phyloP scores from a whole-genome alignment of 2,329 filamentous ascomycete species.

The Paecilomyces fulvus region DNA sequence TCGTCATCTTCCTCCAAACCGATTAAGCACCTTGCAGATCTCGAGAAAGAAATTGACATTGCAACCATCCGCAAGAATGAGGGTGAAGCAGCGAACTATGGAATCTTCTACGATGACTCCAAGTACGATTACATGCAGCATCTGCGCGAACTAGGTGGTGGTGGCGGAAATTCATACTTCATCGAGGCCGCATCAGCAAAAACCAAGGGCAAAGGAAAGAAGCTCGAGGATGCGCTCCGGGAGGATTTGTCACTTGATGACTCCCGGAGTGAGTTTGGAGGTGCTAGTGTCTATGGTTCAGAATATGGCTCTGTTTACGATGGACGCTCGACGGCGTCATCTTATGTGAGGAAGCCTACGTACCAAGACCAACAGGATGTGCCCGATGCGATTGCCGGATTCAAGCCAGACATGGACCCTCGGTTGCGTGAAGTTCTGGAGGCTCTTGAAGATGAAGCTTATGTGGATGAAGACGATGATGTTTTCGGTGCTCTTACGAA shows the following conservation, averaged over 20 bases:
- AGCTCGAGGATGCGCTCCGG: conserved; percentile 75
- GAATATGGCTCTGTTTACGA: conserved; percentile 31
- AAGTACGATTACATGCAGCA: conserved; percentile 99
- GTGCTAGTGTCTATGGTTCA: conserved; percentile 29
- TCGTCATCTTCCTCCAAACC: conserved; percentile 33
- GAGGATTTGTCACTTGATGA: conserved; percentile 44
- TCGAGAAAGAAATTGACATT: conserved; percentile 65
- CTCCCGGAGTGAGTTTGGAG: conserved; percentile 14
- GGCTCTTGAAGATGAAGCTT: conserved; percentile 90
- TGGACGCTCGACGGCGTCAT: conserved; percentile 48
- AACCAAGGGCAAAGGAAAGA: conserved; percentile 60
- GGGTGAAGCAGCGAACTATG: conserved; percentile 89
- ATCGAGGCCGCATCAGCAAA: conserved; percentile 60
- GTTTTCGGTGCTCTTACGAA: conserved; percentile 66
- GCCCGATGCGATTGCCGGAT: conserved; percentile 83
- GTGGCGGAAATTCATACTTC: conserved; percentile 65
- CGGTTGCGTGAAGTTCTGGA: conserved; percentile 82
- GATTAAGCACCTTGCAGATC: conserved; percentile 63
- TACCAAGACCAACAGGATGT: conserved; percentile 93
- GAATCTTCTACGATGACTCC: conserved; percentile 89
- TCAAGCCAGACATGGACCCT: conserved; percentile 97
- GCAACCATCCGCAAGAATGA: conserved; percentile 72
- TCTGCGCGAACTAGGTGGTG: conserved; percentile 74
- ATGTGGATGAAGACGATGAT: conserved; percentile 70
- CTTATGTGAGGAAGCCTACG: conserved; percentile 65